Conservation (phyloP, 2,329 filamentous ascomycete species). For the Paraconiothyrium sp. region DNA sequence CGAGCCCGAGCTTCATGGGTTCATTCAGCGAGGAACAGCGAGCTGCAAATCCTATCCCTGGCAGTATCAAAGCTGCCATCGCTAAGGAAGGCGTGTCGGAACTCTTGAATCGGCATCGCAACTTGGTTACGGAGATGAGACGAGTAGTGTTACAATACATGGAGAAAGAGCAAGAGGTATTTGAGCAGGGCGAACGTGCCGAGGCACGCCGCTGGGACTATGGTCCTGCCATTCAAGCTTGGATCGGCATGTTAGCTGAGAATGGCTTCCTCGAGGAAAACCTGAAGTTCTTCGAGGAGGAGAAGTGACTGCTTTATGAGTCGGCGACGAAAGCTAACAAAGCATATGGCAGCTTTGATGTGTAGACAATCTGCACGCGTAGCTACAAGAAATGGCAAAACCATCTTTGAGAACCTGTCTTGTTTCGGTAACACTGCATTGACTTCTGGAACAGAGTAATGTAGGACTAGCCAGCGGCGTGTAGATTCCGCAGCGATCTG, state of each 20-base stretch:
- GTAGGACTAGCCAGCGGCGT: too few relatives aligned
- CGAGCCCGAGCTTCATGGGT: slow-evolving; percentile 26
- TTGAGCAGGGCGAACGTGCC: slow-evolving; percentile 63
- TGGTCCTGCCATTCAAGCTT: slow-evolving; percentile 72
- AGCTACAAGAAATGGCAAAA: neutral
- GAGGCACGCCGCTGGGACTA: slow-evolving; percentile 72
- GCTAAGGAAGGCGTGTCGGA: slow-evolving; percentile 28
- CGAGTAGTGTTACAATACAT: slow-evolving; percentile 53
- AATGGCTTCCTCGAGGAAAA: slow-evolving; percentile 65
- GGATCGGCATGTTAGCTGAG: slow-evolving; percentile 74
- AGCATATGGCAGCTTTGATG: neutral
- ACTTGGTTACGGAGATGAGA: slow-evolving; percentile 26
- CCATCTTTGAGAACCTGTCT: neutral
- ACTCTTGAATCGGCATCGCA: slow-evolving; percentile 32
- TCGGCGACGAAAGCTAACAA: neutral
- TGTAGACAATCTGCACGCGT: neutral
- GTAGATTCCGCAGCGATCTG: too few relatives aligned
- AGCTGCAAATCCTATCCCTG: slow-evolving; percentile 22
- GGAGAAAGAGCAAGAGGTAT: slow-evolving; percentile 57
- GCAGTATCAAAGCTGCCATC: slow-evolving; percentile 25
- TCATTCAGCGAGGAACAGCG: slow-evolving; percentile 30
- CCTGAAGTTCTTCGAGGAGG: slow-evolving; percentile 20
- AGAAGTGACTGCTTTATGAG: neutral
- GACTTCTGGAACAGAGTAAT: too few relatives aligned
- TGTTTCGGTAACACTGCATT: neutral